Conservation (phyloP, 1,284 basidiomycete species). For the Ustilago vetiveriae region DNA sequence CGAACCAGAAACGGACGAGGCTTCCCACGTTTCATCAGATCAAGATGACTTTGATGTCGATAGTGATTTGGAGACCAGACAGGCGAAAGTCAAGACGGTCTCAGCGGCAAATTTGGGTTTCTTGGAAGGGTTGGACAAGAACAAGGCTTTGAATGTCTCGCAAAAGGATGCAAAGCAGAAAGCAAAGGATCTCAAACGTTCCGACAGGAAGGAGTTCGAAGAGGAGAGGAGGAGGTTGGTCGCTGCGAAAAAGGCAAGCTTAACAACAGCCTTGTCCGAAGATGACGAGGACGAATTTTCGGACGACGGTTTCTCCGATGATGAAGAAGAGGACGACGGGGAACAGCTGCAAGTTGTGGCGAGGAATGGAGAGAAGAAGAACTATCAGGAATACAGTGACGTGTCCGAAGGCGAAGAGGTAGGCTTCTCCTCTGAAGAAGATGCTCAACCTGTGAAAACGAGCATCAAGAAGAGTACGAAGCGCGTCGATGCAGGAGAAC, state of each 20-base stretch:
- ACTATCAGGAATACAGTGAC: conserved; percentile 45
- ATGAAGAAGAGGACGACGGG: conserved; percentile 30
- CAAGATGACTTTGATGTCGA: neutral
- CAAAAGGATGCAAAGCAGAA: conserved; percentile 44
- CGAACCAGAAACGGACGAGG: conserved; percentile 37
- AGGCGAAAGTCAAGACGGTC: conserved; percentile 34
- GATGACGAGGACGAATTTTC: conserved; percentile 28
- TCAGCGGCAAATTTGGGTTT: conserved; percentile 39
- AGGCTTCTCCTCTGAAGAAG: conserved; percentile 16
- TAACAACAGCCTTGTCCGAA: neutral
- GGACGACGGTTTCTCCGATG: conserved; percentile 73
- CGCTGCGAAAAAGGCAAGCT: too few relatives aligned
- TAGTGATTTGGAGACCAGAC: neutral
- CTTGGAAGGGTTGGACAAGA: conserved; percentile 20
- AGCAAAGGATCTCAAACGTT: conserved; percentile 30
- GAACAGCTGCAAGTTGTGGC: neutral
- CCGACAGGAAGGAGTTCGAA: conserved; percentile 28
- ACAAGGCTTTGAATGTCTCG: conserved; percentile 26
- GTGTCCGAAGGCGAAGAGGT: conserved; percentile 46
- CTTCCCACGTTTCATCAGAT: conserved; percentile 30
- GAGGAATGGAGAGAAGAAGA: conserved; percentile 21
- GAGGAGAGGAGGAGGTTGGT: conserved; percentile 8
- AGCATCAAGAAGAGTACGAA: conserved; percentile 6
- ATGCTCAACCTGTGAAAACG: conserved; percentile 2
- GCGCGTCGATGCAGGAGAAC: neutral